Base-by-base conservation (phyloP, 2,329 filamentous ascomycete species). In the Spiromastix sp. region DNA sequence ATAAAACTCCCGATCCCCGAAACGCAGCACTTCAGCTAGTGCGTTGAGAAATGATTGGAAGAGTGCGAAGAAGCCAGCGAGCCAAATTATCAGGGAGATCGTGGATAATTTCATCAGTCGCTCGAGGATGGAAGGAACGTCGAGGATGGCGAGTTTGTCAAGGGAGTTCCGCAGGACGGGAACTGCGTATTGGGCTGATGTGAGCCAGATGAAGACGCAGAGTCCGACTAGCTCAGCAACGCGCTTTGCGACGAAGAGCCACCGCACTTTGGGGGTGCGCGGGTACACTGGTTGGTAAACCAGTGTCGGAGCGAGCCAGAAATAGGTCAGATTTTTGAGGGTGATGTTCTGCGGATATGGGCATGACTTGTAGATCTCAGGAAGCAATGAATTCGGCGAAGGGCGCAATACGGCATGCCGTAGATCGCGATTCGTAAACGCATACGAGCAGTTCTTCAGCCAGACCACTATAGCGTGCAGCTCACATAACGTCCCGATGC, bases 201-300 rank as follows among this genome's bases (percentile, higher is more conserved):
- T 79, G 50, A 96, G 80, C 89, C 91, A 98, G 59, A 98, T 93
- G 52, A 93, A 89, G 36, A 89, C 81, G 48, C 77, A 77, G 27
- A 96, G 69, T 13, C 77, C 78, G 39, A 81, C 71, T 5, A 85
- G 73, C 60, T 98, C 91, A 31, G 72, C 73, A 29, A 89, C 55
- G 11, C 91, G 77, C 63, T 94, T 95, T 39, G 74, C 64, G 25
- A 96, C 85, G 54, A 94, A 98, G 3, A 74, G 57, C 86, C 87
- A 95, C 42, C 91, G 74, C 47, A 95, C 84, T 38, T 71, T 74
- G 6, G 76, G 67, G 4, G 84, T 86, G 28, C 87, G 81, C 13
- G 91, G 91, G 57, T 98, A 98, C 10, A 91, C 85, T 1, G 91
- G 91, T 64, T 98, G 91, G 57, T 98, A 98, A 29, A 96, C 81